Conservation (phyloP, 1,139 yeast genomes). For the Arxiozyma slooffiae region DNA sequence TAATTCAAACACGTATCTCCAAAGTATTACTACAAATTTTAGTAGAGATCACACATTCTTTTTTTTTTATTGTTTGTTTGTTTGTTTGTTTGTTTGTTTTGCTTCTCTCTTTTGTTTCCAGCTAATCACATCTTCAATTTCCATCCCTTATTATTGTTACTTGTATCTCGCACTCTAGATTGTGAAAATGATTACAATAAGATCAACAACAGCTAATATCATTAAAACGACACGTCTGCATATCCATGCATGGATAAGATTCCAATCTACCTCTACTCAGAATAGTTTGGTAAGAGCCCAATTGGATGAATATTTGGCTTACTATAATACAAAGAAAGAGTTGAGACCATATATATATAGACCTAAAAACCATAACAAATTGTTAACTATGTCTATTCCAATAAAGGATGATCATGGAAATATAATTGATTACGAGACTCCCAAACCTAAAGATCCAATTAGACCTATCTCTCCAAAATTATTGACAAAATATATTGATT, state of each 20-base stretch:
- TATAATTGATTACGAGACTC: not conserved
- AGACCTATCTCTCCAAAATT: slow-evolving; percentile 31
- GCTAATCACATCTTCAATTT: no score
- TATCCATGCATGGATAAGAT: not conserved
- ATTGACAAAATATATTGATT: slow-evolving; percentile 30
- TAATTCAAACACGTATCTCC: no score
- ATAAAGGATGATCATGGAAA: not conserved
- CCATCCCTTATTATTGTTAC: not conserved
- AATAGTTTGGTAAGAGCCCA: slow-evolving; percentile 1
- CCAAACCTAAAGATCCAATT: slow-evolving; percentile 32
- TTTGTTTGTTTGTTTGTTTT: no score
- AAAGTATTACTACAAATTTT: no score
- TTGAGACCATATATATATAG: slow-evolving; percentile 38
- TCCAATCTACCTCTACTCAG: not conserved
- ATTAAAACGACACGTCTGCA: not conserved
- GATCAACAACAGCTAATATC: not conserved
- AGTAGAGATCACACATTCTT: no score
- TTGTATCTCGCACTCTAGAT: not conserved
- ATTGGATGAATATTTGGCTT: slow-evolving; percentile 19
- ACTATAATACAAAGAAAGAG: slow-evolving; percentile 16
- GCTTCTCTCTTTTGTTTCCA: no score
- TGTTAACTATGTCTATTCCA: slow-evolving; percentile 37
- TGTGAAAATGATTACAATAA: not conserved
- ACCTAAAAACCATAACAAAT: slow-evolving; percentile 38
- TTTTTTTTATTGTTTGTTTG: no score